These are phyloP conservation scores for Xylariaceae sp. DNA, from an alignment of 2,329 filamentous ascomycete genomes.

Conservation along the genomic window DNA sequence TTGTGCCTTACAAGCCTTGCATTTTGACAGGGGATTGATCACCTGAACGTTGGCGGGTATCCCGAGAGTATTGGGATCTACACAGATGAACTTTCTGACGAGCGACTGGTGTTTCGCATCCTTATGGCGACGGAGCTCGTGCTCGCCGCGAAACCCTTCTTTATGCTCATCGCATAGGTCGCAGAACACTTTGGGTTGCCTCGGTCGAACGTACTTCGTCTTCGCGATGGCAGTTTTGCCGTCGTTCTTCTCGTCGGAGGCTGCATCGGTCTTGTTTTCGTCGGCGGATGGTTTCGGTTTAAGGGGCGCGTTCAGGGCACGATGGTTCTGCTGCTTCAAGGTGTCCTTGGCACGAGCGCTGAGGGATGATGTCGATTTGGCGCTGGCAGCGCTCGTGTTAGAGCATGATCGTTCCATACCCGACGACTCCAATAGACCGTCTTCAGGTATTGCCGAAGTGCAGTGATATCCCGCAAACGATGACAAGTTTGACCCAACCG, in stretches of 20 bases:
- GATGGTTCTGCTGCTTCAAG: conserved; percentile 41
- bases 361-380: conserved; percentile 43
- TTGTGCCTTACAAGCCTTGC: conserved; percentile 71
- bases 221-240: conserved; percentile 41
- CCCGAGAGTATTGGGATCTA: conserved; percentile 44
- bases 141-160: conserved; percentile 78
- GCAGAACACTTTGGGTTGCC: conserved; percentile 67
- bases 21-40: conserved; percentile 65
- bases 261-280: conserved; percentile 24
- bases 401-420: conserved; percentile 48
- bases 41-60: conserved; percentile 42
- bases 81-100: conserved; percentile 55
- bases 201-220: conserved; percentile 53
- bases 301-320: conserved; percentile 36
- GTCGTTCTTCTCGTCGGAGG: conserved; percentile 33
- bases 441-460: conserved; percentile 26
- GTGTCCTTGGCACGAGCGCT: conserved; percentile 46
- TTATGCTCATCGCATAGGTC: conserved; percentile 64
- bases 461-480: conserved; percentile 30
- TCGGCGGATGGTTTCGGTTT: conserved; percentile 42
- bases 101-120: conserved; percentile 56
- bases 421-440: conserved; percentile 31
- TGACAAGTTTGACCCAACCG: conserved; percentile 36
- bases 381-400: conserved; percentile 39
- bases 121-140: conserved; percentile 68